Base-by-base conservation (phyloP, 192 early-diverging fungal species). In the Linnemannia elongata region DNA sequence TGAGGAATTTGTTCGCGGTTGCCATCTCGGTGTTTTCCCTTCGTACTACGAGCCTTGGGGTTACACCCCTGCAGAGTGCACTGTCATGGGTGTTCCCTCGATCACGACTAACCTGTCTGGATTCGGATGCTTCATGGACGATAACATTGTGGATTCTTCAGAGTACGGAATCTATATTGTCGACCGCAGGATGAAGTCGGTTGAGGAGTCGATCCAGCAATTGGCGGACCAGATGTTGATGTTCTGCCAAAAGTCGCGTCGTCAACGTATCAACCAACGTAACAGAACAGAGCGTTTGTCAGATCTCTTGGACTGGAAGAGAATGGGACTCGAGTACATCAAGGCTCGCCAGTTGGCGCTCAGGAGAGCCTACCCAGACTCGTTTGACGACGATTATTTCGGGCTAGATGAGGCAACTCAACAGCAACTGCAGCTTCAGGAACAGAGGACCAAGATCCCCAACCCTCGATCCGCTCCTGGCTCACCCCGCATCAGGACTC, bases 101-200 rank as follows among this genome's bases (percentile, higher is more conserved):
- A 97, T 98, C 78, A 98, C 97, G 12, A 98, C 97, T 24, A 99
- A 99, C 90, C 91, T 99, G 27, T 98, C 97, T 6, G 98, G 98
- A 47, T 99, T 98, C 82, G 98, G 98, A 30, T 98, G 97, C 85
- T 99, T 97, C 78, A 98, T 99, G 97, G 96, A 97, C 74, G 97
- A 99, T 82, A 96, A 96, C 85, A 97, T 98, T 77, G 92, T 92
- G 72, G 97, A 97, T 45, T 93, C 96, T 66, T 88, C 92, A 42
- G 98, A 98, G 83, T 98, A 99, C 82, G 98, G 98, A 75, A 98
- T 99, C 82, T 98, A 99, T 91, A 97, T 98, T 79, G 95, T 97
- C 13, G 98, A 99, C 89, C 94, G 98, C 54, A 93, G 97, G 8
- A 91, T 97, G 87, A 98, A 98, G 87, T 93, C 94, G 0, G 92